Conservation (phyloP, 2,329 filamentous ascomycete species). For the Fusarium poae region DNA sequence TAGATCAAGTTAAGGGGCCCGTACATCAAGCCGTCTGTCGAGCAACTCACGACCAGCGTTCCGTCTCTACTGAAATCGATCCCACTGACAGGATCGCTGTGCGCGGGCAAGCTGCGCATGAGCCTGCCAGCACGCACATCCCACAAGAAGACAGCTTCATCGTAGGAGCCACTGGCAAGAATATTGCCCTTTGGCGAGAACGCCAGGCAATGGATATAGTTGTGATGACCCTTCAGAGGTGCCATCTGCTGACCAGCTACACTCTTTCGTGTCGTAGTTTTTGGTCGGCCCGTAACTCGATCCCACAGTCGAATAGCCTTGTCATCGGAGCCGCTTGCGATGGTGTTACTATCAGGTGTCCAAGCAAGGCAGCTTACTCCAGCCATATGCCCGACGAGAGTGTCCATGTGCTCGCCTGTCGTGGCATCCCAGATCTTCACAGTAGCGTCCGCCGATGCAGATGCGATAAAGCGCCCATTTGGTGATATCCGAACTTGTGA, state of each 20-base stretch:
- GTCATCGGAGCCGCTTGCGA: conserved; percentile 95
- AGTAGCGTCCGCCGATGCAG: conserved; percentile 88
- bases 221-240: conserved; percentile 87
- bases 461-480: conserved; percentile 89
- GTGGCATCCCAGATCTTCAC: conserved; percentile 90
- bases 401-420: conserved; percentile 85
- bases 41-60: conserved; percentile 91
- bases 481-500: conserved; percentile 92
- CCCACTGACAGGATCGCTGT: conserved; percentile 93
- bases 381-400: conserved; percentile 91
- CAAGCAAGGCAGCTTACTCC: conserved; percentile 95
- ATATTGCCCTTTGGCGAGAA: conserved; percentile 99
- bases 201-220: conserved; percentile 93
- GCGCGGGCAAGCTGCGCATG: conserved; percentile 92
- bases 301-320: conserved; percentile 97
- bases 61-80: conserved; percentile 95
- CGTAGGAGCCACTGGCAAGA: conserved; percentile 93
- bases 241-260: conserved; percentile 59
- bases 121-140: conserved; percentile 88
- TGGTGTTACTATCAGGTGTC: conserved; percentile 87
- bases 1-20: conserved; percentile 47
- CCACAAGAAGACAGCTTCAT: conserved; percentile 97
- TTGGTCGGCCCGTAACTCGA: conserved; percentile 70
- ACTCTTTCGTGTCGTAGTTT: conserved; percentile 59
- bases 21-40: conserved; percentile 88